Evolutionary conservation across 495 filamentous ascomycete genomes (phyloP), one percentile per base, ranked within the genome.

Genomic region (Neurospora pannonica): DNA sequence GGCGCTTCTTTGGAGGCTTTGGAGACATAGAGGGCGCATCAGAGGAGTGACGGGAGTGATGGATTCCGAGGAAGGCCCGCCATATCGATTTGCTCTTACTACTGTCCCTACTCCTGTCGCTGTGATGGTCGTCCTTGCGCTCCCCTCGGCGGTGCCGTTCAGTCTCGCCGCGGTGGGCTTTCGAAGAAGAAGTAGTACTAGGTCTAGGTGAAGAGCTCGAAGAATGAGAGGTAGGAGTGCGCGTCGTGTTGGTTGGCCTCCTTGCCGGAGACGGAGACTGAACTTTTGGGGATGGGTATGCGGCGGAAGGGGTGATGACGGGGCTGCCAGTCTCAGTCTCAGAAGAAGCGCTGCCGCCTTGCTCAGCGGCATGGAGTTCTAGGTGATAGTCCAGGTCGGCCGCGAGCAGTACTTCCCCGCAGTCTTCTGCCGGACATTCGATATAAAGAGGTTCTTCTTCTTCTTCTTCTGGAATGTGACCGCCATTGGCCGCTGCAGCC

Each of bases 351-450:
- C 38, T 31, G 37, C 34, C 46, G 13, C 75, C 79, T 69, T 89
- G 87, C 24, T 88, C 88, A 71, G 86, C 82, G 15, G 83, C 79
- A 81, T 97, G 94, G 70, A 94, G 82, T 78, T 94, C 92, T 43
- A 94, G 81, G 79, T 97, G 94, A 40, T 86, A 88, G 34, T 92
- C 87, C 40, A 96, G 81, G 75, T 93, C 89, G 3, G 82, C 78
- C 17, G 87, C 79, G 38, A 87, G 82, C 62, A 95, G 81, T 21
- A 85, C 79, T 77, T 97, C 92, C 28, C 90, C 91, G 80, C 94
- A 97, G n/a, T 87, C 88, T 15, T 89, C 86, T 10, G 89, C 83
- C 1, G 92, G 89, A 76, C 95, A 97, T 70, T 90, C 85, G 54
- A 90, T 84, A 76, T 90, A 94, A 9, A 85, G 76, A 28, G 81